Evolutionary conservation across 2,329 filamentous ascomycete species (phyloP).

Genomic region (Lecanicillium sp.): DNA sequence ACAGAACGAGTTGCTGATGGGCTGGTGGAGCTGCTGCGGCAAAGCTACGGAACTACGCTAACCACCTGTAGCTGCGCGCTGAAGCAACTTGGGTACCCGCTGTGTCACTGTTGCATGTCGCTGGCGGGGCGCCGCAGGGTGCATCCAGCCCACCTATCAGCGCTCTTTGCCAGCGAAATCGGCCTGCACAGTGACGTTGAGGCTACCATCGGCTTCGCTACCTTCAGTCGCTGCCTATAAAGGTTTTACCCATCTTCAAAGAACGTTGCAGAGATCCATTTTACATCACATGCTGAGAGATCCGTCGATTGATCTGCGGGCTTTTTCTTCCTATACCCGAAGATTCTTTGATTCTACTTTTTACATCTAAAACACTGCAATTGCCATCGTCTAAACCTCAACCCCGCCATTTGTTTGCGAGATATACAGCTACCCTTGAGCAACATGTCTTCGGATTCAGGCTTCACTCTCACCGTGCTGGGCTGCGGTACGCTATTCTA

Average conservation of each 20-base stretch:
- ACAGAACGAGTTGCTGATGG: neutral
- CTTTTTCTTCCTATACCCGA: neutral
- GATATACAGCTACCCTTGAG: slow-evolving; percentile 8
- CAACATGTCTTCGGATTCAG: slow-evolving; percentile 12
- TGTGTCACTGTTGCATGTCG: neutral
- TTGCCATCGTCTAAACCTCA: too few species aligned
- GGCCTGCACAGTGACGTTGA: slow-evolving; percentile 6
- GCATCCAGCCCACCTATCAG: neutral
- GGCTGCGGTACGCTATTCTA: slow-evolving; percentile 69
- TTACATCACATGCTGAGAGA: slow-evolving; percentile 14
- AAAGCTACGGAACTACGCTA: slow-evolving; percentile 14
- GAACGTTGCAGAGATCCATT: slow-evolving; percentile 13
- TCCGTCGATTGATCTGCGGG: neutral
- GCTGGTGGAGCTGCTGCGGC: slow-evolving; percentile 1
- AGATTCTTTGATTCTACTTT: neutral
- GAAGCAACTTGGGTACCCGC: neutral
- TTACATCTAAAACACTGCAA: too few species aligned
- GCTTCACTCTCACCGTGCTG: slow-evolving; percentile 69
- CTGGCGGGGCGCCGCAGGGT: too few species aligned
- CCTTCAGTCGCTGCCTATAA: neutral
- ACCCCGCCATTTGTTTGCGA: slow-evolving; percentile 3
- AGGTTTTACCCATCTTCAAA: slow-evolving; percentile 11
- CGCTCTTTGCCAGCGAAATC: slow-evolving; percentile 5
- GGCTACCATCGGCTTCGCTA: slow-evolving; percentile 1
- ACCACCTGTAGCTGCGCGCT: too few species aligned